Evolutionary conservation across 345 rosid genomes (phyloP).

Genomic region (Alliaria petiolata): DNA sequence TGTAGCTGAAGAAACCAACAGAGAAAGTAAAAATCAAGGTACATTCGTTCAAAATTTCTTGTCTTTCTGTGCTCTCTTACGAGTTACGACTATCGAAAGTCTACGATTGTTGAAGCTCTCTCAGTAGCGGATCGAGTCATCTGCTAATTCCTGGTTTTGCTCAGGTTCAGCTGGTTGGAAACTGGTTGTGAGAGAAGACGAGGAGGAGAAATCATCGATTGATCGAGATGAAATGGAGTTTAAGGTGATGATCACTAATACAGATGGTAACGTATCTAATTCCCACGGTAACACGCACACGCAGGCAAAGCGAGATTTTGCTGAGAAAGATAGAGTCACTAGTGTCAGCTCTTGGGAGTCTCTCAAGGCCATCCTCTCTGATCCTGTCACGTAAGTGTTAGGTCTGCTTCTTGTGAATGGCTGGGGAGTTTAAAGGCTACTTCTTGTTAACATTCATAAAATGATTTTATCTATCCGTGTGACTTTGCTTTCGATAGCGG

Average conservation of each 20-base stretch:
- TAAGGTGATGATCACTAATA: constrained; percentile 45
- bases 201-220: constrained; percentile 32
- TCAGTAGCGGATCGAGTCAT: not conserved
- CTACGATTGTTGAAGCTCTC: not conserved
- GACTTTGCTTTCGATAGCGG: constrained; percentile 48
- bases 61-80: not conserved
- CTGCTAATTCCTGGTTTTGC: not conserved
- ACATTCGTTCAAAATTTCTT: constrained; percentile 25
- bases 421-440: not conserved
- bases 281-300: constrained; percentile 45
- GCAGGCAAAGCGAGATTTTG: constrained; percentile 46
- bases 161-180: constrained; percentile 39
- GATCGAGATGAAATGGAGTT: constrained; percentile 32
- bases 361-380: constrained; percentile 65
- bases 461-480: constrained; percentile 2
- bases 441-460: not conserved
- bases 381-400: constrained; percentile 70
- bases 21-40: constrained; percentile 44
- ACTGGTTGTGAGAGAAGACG: constrained; percentile 44
- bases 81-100: not conserved
- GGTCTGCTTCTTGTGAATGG: not conserved
- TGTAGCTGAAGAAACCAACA: constrained; percentile 24
- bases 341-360: constrained; percentile 67
- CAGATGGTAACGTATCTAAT: constrained; percentile 50
- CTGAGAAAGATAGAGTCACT: constrained; percentile 49